Evolutionary conservation across 1,139 yeast genomes (phyloP).

Genomic region (Yamadazyma blattariae): DNA sequence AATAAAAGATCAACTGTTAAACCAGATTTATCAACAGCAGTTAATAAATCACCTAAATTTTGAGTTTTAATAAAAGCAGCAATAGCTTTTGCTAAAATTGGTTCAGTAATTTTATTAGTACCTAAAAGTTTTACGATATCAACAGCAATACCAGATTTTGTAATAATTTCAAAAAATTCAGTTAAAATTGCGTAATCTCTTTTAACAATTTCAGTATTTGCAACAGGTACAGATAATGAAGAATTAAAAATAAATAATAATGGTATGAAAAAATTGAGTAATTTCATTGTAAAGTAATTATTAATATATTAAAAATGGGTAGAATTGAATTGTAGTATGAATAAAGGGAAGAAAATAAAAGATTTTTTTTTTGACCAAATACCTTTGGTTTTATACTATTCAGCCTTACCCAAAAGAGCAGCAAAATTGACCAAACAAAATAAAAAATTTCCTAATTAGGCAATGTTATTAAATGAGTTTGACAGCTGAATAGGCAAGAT

Average conservation of each 20-base stretch:
- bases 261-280: constrained; percentile 5
- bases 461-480: constrained; percentile 1
- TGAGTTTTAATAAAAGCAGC: constrained; percentile 24
- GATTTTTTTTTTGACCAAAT: too few relatives aligned
- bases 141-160: constrained; percentile 23
- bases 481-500: constrained; percentile 1
- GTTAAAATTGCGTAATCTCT: constrained; percentile 16
- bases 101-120: constrained; percentile 15
- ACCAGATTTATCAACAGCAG: constrained; percentile 28
- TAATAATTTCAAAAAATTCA: constrained; percentile 19
- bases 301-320: background rate
- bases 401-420: too few relatives aligned
- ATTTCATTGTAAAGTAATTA: constrained; percentile 3
- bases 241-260: constrained; percentile 5
- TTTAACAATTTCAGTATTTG: background rate
- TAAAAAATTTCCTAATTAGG: constrained; percentile 5
- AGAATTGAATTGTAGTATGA: too few relatives aligned
- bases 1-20: constrained; percentile 24
- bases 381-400: too few relatives aligned
- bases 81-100: constrained; percentile 20
- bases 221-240: constrained; percentile 4
- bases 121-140: constrained; percentile 20
- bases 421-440: too few relatives aligned
- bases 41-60: constrained; percentile 24
- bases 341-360: too few relatives aligned